A percentile compares a stretch with the other conserved stretches of the same genome.
phyloP scores from a whole-genome alignment of 2,329 filamentous ascomycete species.

The Sporothrix protearum region DNA sequence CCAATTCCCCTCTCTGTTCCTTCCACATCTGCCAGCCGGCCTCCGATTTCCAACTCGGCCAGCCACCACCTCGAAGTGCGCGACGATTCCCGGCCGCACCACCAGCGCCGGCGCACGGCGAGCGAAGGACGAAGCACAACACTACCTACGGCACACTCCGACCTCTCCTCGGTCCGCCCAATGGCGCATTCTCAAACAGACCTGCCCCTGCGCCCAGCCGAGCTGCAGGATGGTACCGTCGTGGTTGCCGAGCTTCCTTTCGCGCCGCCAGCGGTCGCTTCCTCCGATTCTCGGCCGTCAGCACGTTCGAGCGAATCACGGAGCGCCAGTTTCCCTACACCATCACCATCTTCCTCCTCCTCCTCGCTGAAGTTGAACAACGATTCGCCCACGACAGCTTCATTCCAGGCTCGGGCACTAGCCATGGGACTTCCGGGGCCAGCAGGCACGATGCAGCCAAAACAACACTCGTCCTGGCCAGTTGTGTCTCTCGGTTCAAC shows the following conservation, averaged over 20 bases:
- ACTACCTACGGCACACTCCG: conserved; percentile 39
- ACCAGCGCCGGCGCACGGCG: conserved; percentile 47
- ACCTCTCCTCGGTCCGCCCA: conserved; percentile 38
- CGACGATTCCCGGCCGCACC: conserved; percentile 42
- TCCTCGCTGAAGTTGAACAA: conserved; percentile 10
- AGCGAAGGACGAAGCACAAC: conserved; percentile 56
- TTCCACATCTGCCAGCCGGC: conserved; percentile 39
- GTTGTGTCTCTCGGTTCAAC: not conserved
- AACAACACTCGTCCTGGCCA: conserved; percentile 1
- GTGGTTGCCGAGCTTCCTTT: conserved; percentile 6
- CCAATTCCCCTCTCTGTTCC: not conserved
- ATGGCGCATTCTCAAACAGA: conserved; percentile 65
- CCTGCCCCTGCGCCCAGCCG: conserved; percentile 44
- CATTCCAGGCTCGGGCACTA: conserved; percentile 38
- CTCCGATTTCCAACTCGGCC: conserved; percentile 45
- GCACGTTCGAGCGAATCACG: conserved; percentile 19
- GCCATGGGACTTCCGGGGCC: conserved; percentile 22
- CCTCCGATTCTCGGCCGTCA: conserved; percentile 21
- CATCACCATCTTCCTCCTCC: conserved; percentile 20
- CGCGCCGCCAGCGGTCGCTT: not conserved
- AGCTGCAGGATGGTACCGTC: conserved; percentile 5
- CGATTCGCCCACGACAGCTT: conserved; percentile 5
- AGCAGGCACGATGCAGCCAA: not conserved
- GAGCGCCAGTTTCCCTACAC: conserved; percentile 2
- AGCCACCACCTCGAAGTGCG: conserved; percentile 46